phyloP scores from a whole-genome alignment of 2,329 filamentous ascomycete species.

The Pseudocercospora cruenta region DNA sequence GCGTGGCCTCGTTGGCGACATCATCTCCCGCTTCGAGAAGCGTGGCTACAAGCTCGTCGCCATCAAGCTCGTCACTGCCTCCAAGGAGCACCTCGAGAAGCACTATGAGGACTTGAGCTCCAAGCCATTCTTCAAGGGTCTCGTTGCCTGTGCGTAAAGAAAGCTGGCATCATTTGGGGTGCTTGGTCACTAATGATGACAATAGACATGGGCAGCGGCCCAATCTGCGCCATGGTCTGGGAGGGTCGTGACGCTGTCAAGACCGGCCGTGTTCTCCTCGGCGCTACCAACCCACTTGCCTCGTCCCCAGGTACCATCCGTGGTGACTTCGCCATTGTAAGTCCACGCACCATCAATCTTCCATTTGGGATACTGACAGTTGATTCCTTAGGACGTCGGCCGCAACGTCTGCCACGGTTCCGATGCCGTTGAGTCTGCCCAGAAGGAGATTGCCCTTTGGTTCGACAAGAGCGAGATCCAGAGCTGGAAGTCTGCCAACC shows the following conservation, averaged over 20 bases:
- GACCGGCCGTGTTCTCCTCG: conserved; percentile 94
- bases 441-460: conserved; percentile 99
- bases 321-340: conserved; percentile 80
- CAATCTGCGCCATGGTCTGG: conserved; percentile 99
- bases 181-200: neutral
- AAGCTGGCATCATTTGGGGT: neutral
- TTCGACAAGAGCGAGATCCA: conserved; percentile 88
- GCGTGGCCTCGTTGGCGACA: conserved; percentile 97
- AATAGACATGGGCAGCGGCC: conserved; percentile 88
- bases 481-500: conserved; percentile 80
- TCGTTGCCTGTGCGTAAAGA: conserved; percentile 76
- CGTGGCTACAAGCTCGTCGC: conserved; percentile 98
- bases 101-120: conserved; percentile 92
- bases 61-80: conserved; percentile 90
- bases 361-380: conserved; percentile 12
- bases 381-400: conserved; percentile 67
- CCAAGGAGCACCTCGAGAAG: conserved; percentile 94
- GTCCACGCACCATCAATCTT: conserved; percentile 10
- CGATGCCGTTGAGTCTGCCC: conserved; percentile 96
- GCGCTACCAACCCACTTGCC: conserved; percentile 97
- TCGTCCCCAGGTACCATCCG: conserved; percentile 98
- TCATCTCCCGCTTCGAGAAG: conserved; percentile 97
- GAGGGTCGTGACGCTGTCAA: conserved; percentile 98
- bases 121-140: conserved; percentile 96
- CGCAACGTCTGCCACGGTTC: conserved; percentile 99